phyloP scores from a whole-genome alignment of 352 stramenopile species.

The Phytopythium montanum region DNA sequence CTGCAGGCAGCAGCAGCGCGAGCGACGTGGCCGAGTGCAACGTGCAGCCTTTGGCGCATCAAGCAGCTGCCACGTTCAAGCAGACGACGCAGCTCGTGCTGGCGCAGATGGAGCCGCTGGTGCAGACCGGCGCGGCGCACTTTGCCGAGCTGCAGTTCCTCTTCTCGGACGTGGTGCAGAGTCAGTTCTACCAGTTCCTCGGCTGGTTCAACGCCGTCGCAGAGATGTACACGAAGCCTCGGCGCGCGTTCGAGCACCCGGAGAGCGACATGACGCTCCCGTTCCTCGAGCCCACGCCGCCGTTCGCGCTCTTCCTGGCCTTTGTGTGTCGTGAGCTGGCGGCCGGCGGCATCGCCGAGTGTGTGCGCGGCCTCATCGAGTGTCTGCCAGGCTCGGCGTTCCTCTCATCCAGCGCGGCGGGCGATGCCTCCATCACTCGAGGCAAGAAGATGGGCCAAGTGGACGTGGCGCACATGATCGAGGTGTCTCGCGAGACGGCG shows the following conservation, averaged over 20 bases:
- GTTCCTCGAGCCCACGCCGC: slow-evolving; percentile 55
- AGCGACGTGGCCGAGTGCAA: slow-evolving; percentile 12
- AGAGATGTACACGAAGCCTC: slow-evolving; percentile 67
- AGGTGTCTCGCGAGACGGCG: slow-evolving; percentile 62
- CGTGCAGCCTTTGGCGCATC: slow-evolving; percentile 51
- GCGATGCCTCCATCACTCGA: slow-evolving; percentile 11
- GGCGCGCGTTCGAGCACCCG: slow-evolving; percentile 45
- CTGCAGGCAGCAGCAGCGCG: slow-evolving; percentile 13
- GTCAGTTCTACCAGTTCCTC: slow-evolving; percentile 76
- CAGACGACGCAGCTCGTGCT: slow-evolving; percentile 81
- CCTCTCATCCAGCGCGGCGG: slow-evolving; percentile 12
- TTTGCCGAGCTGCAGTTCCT: slow-evolving; percentile 66
- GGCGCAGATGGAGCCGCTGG: slow-evolving; percentile 72
- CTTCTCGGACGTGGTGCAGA: slow-evolving; percentile 79
- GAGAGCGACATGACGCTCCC: slow-evolving; percentile 37
- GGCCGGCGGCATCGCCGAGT: slow-evolving; percentile 60
- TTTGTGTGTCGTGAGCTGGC: slow-evolving; percentile 68
- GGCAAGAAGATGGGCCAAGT: slow-evolving; percentile 23
- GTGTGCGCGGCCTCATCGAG: slow-evolving; percentile 65
- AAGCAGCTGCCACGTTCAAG: slow-evolving; percentile 48
- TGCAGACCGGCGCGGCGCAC: slow-evolving; percentile 60
- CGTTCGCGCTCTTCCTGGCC: slow-evolving; percentile 69
- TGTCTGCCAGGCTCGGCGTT: slow-evolving; percentile 40
- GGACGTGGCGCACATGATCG: slow-evolving; percentile 73
- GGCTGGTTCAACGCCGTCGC: slow-evolving; percentile 74